phyloP scores from a whole-genome alignment of 2,329 filamentous ascomycete species.

The Ophiostoma ulmi region DNA sequence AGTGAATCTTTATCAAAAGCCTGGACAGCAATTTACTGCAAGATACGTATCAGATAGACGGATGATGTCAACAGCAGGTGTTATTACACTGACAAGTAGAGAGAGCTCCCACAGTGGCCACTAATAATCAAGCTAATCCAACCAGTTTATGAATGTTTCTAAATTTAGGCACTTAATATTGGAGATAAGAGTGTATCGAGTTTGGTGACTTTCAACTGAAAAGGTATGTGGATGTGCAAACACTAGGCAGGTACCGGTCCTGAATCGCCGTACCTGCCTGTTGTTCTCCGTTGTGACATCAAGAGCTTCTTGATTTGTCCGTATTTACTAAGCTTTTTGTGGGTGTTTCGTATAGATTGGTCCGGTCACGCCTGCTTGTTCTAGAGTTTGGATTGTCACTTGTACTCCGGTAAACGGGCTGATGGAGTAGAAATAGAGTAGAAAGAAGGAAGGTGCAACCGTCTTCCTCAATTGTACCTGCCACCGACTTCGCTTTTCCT shows the following conservation, averaged over 20 bases:
- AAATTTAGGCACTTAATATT: not conserved
- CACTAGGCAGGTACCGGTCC: not conserved
- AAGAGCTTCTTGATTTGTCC: not conserved
- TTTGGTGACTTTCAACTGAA: not conserved
- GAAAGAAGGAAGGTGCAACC: not conserved
- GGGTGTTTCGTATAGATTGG: not conserved
- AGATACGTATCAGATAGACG: not conserved
- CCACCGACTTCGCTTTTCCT: not conserved
- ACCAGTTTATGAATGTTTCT: not conserved
- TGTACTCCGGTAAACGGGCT: not conserved
- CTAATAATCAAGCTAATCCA: not conserved
- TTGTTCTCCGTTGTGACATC: slow-evolving; percentile 1
- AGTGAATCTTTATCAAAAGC: not conserved
- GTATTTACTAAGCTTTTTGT: not conserved
- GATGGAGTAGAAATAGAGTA: not conserved
- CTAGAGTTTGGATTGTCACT: not conserved
- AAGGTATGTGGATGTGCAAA: not conserved
- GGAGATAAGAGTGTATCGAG: not conserved
- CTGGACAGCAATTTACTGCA: not conserved
- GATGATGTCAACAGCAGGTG: slow-evolving; percentile 1
- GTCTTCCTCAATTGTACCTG: not conserved
- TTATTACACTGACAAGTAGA: slow-evolving; percentile 2
- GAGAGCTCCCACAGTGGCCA: not conserved
- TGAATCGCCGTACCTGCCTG: not conserved
- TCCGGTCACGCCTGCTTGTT: not conserved